Percentiles rank a stretch among this genome's conserved stretches.
phyloP scores from a whole-genome alignment of 2,329 filamentous ascomycete species.

The Aspergillus hortae region DNA sequence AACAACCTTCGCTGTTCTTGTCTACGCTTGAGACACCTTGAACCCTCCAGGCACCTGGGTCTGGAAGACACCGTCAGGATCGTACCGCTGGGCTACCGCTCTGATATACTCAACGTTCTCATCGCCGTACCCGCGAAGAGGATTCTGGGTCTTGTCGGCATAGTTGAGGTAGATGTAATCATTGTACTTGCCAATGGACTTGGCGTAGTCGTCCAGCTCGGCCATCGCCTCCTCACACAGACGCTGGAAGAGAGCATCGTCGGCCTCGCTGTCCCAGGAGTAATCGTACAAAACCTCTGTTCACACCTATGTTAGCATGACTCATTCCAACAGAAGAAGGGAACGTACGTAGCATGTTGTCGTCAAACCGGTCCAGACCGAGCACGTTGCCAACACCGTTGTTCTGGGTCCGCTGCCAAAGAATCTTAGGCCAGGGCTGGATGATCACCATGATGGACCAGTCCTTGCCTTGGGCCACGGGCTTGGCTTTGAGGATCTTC shows the following conservation, averaged over 20 bases:
- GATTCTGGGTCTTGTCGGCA: conserved; percentile 41
- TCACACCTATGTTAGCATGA: not conserved
- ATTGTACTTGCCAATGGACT: conserved; percentile 21
- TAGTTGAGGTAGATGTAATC: conserved; percentile 48
- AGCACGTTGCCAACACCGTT: conserved; percentile 33
- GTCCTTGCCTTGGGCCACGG: conserved; percentile 10
- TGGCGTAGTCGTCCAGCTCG: conserved; percentile 27
- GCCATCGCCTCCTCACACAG: conserved; percentile 25
- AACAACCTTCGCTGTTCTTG: too few species aligned
- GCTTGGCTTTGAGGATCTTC: conserved; percentile 16
- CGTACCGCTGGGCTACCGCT: conserved; percentile 21
- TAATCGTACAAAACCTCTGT: conserved; percentile 21
- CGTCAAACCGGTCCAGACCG: conserved; percentile 26
- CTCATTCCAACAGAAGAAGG: not conserved
- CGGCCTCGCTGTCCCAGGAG: conserved; percentile 28
- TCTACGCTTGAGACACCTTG: conserved; percentile 17
- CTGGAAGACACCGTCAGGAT: conserved; percentile 26
- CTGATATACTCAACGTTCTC: conserved; percentile 33
- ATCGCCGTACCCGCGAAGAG: conserved; percentile 40
- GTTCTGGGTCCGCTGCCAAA: conserved; percentile 31
- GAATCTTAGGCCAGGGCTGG: conserved; percentile 42
- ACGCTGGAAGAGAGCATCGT: conserved; percentile 30
- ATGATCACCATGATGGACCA: conserved; percentile 26
- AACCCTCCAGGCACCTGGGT: conserved; percentile 26
- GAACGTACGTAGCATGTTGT: conserved; percentile 17